Evolutionary conservation across 768 basidiomycete genomes (phyloP).

Genomic region (Termitomyces heimii): DNA sequence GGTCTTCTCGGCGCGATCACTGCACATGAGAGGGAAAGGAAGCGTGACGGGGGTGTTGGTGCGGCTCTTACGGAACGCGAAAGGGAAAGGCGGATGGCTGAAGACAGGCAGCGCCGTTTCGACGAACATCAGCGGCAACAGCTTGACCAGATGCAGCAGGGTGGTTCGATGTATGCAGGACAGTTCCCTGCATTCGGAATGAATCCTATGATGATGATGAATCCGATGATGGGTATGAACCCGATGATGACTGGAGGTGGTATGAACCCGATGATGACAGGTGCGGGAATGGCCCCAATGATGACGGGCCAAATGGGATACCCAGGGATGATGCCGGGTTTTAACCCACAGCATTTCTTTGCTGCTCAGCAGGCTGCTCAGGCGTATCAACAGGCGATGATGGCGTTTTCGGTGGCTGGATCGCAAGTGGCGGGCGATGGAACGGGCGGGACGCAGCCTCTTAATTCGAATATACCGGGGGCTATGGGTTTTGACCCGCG

Average conservation of each 20-base stretch:
- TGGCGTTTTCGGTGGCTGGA: constrained; percentile 71
- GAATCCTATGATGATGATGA: constrained; percentile 70
- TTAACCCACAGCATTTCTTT: constrained; percentile 76
- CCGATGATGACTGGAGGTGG: constrained; percentile 48
- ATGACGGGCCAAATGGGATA: constrained; percentile 43
- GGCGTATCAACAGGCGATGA: constrained; percentile 88
- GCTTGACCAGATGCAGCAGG: constrained; percentile 84
- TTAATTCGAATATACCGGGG: constrained; percentile 36
- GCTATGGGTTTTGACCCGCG: constrained; percentile 52
- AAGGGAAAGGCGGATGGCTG: constrained; percentile 85
- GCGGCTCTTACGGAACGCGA: constrained; percentile 94
- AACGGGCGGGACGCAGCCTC: constrained; percentile 30
- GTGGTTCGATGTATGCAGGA: constrained; percentile 65
- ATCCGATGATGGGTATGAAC: constrained; percentile 42
- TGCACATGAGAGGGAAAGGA: constrained; percentile 89
- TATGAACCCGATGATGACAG: constrained; percentile 52
- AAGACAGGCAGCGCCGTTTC: constrained; percentile 88
- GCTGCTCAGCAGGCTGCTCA: constrained; percentile 83
- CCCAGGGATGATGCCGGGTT: constrained; percentile 54
- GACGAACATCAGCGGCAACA: constrained; percentile 89
- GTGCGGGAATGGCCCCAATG: constrained; percentile 37
- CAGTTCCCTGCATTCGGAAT: constrained; percentile 53
- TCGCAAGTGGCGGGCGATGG: constrained; percentile 63
- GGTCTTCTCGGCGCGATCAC: constrained; percentile 96
- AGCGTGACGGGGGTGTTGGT: constrained; percentile 92